These are phyloP conservation scores for Arabidopsis arenosa DNA, from an alignment of 345 rosid species.

Conservation along the genomic window DNA sequence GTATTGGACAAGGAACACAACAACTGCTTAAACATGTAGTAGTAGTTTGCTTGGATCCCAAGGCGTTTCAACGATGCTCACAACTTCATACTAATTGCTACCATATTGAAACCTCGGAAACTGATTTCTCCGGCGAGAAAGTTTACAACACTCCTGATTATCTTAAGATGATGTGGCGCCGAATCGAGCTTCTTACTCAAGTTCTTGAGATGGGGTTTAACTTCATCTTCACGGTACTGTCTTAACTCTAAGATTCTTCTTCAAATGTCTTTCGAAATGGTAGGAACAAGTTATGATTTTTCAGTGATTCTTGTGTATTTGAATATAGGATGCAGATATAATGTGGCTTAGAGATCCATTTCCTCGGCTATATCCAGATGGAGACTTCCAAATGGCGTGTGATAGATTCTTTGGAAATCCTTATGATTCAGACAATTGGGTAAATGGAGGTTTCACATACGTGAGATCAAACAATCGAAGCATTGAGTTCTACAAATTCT, in stretches of 20 bases:
- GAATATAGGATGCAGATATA: slow-evolving; percentile 71
- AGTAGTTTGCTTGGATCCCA: slow-evolving; percentile 58
- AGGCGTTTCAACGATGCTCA: slow-evolving; percentile 59
- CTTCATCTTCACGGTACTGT: slow-evolving; percentile 70
- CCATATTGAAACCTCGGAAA: slow-evolving; percentile 37
- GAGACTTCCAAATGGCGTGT: slow-evolving; percentile 90
- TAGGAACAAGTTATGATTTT: background rate
- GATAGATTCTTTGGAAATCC: slow-evolving; percentile 57
- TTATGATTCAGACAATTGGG: slow-evolving; percentile 46
- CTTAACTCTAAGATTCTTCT: background rate
- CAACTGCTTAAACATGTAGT: slow-evolving; percentile 58
- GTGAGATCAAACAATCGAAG: slow-evolving; percentile 61
- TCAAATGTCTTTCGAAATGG: background rate
- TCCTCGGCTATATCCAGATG: slow-evolving; percentile 57
- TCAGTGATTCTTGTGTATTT: background rate
- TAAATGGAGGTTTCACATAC: slow-evolving; percentile 79
- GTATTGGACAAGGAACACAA: slow-evolving; percentile 54
- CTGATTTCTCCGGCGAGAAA: slow-evolving; percentile 57
- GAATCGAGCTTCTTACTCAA: slow-evolving; percentile 57
- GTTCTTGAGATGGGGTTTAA: slow-evolving; percentile 68
- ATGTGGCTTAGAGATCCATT: slow-evolving; percentile 88
- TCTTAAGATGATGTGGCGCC: slow-evolving; percentile 77
- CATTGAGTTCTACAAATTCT: slow-evolving; percentile 64
- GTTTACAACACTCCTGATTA: slow-evolving; percentile 61
- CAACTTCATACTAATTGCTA: slow-evolving; percentile 56